phyloP scores from a whole-genome alignment of 306 rosid genomes.

The Vigna reflexopilosa region DNA sequence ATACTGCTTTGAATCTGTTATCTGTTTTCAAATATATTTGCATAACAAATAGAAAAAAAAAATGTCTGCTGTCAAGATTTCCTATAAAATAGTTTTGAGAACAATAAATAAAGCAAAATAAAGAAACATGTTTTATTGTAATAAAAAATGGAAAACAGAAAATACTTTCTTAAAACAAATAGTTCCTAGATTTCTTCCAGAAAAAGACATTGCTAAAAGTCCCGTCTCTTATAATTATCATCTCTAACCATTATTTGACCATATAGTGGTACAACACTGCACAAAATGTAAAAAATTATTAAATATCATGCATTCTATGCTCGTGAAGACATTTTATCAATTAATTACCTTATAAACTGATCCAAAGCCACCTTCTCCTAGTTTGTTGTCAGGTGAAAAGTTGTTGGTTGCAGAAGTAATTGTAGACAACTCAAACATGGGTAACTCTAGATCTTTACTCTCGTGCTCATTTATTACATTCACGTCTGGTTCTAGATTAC shows the following conservation, averaged over 20 bases:
- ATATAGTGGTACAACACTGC: background rate
- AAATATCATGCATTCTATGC: background rate
- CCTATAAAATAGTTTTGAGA: background rate
- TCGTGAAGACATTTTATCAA: background rate
- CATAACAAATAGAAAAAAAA: too few species aligned
- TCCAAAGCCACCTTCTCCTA: constrained; percentile 53
- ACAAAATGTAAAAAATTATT: background rate
- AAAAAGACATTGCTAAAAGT: background rate
- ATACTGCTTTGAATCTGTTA: too few species aligned
- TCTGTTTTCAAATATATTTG: too few species aligned
- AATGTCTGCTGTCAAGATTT: background rate
- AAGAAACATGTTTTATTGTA: background rate
- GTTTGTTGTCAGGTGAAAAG: constrained; percentile 39
- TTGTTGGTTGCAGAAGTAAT: constrained; percentile 47
- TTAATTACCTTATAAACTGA: constrained; percentile 45
- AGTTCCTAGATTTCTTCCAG: background rate
- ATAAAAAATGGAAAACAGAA: background rate
- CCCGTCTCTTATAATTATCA: background rate
- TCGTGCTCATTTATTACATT: background rate
- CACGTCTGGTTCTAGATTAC: constrained; percentile 9
- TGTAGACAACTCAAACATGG: constrained; percentile 47
- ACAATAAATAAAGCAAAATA: background rate
- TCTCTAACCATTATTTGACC: background rate
- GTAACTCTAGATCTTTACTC: constrained; percentile 50
- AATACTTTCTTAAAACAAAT: background rate